Evolutionary conservation across 2,329 filamentous ascomycete genomes (phyloP), one percentile per base, ranked within the genome.

Genomic region (Nothophaeocryptopus gaeumannii): DNA sequence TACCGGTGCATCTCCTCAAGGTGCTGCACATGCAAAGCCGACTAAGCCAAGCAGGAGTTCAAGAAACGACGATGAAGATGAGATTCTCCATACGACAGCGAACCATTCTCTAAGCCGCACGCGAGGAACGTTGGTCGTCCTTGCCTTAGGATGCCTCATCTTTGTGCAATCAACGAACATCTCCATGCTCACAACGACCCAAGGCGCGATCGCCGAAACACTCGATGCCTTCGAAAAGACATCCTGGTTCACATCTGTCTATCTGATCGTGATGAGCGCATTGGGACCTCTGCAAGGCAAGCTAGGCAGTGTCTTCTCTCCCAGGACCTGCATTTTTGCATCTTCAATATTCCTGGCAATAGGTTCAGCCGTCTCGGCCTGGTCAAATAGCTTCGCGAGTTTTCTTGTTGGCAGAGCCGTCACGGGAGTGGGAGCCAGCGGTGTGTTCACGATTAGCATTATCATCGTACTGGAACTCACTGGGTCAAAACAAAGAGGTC

Each of bases 171-270:
- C 78, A 12, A 77, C 80, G 54, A 93, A 93, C 63, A 88, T 91
- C 70, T 88, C 84, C 10, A 83, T 89, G 59, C 84, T 95, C 64
- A 88, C 87, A 5, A 91, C 89, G 48, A 87, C 86, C 1, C 89
- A 93, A 70, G 88, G 84, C 7, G 76, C 77, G 42, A 88, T 95
- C 57, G 88, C 88, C 2, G 79, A 78, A 7, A 88, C 92, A 57
- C 74, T 95, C 2, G 77, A 88, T 68, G 81, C 86, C 1, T 90
- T 89, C 62, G 82, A 84, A 48, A 74, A 82, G 47, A 83, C 83
- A 32, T 86, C 82, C 67, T 95, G 88, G 88, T 89, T 93, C 65
- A 89, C 86, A 7, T 88, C 86, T 30, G 77, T 85, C 2, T 95
- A 89, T 65, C 75, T 93, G 77, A 78, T 88, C 45, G 72, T 75